Base-by-base conservation (phyloP, 352 stramenopile genomes). In the Globisporangium cederbergense region DNA sequence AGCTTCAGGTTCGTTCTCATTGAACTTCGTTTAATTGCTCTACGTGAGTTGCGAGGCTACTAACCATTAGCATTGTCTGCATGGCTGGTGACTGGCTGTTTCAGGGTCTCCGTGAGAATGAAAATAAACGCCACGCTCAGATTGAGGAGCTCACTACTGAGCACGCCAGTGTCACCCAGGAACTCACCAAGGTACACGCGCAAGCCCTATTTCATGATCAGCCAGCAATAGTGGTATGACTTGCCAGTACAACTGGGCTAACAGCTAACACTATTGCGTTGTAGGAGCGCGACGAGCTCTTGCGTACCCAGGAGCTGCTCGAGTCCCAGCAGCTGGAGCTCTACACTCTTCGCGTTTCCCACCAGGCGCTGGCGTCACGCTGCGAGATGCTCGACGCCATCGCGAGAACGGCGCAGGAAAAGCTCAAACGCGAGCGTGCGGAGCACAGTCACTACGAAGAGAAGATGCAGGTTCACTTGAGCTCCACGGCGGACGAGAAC, bases 341-440 rank as follows among this genome's bases (percentile, higher is more conserved):
- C 2, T 59, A 72, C 6, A 66, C 70, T 3, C 64, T 81, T 18
- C 73, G 74, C 8, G 60, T 66, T 13, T 76, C 75, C 0, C 75
- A 79, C 25, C 64, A 73, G 10, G 78, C 77, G 9, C 49, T 86
- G 2, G 56, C 67, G 4, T 77, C 74, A 22, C 75, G 80, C 18
- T 82, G 79, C 28, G 67, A 80, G 13, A 73, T 88, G 58, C 68
- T 91, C 32, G 78, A 91, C 66, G 79, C 71, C 5, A 80, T 91
- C 34, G 78, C 80, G n/a, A 68, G 76, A 0, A 77, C 65, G 25
- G 73, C 82, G 1, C 79, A 91, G 49, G 77, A 86, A 30, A 89
- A 85, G 34, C 50, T 91, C 4, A 70, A 68, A 25, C 77, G 70
- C 36, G 82, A 91, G 28, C 77, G 80, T 4, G 68, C 60, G 4